These are phyloP conservation scores for Pleodorina starrii DNA, from an alignment of 139 green algal species.

Conservation along the genomic window DNA sequence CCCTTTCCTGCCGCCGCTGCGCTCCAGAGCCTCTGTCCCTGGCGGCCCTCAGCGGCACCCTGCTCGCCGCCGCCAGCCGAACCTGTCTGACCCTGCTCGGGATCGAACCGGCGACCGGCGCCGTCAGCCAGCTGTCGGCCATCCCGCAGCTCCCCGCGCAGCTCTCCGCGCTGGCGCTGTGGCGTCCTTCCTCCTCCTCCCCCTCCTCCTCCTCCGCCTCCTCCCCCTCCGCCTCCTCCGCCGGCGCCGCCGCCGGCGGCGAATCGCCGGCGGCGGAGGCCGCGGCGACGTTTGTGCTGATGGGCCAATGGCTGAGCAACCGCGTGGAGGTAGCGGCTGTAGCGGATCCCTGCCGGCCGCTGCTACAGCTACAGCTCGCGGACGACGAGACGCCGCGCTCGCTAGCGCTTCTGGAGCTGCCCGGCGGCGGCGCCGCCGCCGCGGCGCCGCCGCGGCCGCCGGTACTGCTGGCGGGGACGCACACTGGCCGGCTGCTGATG, in stretches of 20 bases:
- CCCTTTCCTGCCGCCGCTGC: background rate
- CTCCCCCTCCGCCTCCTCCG: background rate
- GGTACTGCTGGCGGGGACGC: conserved; percentile 41
- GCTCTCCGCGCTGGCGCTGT: conserved; percentile 41
- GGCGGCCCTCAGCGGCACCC: conserved; percentile 29
- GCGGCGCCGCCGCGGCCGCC: background rate
- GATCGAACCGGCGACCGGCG: conserved; percentile 1
- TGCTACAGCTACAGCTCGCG: conserved; percentile 25
- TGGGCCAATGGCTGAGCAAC: conserved; percentile 46
- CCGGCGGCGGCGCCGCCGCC: background rate
- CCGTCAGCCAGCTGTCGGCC: background rate
- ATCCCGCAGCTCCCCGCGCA: conserved; percentile 34
- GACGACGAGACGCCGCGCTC: conserved; percentile 39
- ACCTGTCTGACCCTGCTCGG: background rate
- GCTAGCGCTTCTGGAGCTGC: conserved; percentile 27
- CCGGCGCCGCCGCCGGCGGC: background rate
- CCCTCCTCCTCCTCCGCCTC: background rate
- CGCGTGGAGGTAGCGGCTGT: conserved; percentile 1
- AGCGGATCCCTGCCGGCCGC: background rate
- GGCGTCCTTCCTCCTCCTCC: background rate
- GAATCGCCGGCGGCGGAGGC: background rate
- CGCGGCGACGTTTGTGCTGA: background rate
- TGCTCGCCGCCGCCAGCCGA: conserved; percentile 36
- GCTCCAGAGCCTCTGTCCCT: conserved; percentile 28
- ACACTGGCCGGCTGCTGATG: conserved; percentile 26